phyloP scores from a whole-genome alignment of 768 basidiomycete genomes.

The Tricholoma bakamatsutake region DNA sequence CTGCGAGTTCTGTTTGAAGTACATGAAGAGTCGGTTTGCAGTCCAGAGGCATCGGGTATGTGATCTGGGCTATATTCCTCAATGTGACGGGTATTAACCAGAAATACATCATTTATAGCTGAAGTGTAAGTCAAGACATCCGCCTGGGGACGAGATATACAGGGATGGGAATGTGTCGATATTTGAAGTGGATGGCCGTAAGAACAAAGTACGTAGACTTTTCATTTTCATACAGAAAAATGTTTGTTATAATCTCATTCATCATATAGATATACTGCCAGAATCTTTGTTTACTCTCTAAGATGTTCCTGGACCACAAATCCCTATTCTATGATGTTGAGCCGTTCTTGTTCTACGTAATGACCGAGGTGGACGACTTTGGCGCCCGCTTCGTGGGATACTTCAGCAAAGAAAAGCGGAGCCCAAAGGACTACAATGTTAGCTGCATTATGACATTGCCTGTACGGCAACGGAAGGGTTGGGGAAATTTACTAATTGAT shows the following conservation, averaged over 20 bases:
- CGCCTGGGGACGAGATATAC: conserved; percentile 98
- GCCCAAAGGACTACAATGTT: conserved; percentile 93
- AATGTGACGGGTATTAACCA: background rate
- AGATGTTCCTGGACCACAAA: conserved; percentile 99
- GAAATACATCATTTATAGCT: conserved; percentile 39
- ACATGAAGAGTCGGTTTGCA: conserved; percentile 92
- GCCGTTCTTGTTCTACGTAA: conserved; percentile 98
- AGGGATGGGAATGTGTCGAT: conserved; percentile 83
- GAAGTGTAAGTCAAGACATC: conserved; percentile 93
- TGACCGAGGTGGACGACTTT: conserved; percentile 83
- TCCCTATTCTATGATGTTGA: conserved; percentile 99
- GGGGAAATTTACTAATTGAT: conserved; percentile 96
- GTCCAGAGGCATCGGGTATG: conserved; percentile 80
- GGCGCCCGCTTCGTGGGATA: conserved; percentile 97
- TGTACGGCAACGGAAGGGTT: conserved; percentile 88
- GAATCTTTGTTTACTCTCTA: conserved; percentile 93
- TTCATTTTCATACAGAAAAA: background rate
- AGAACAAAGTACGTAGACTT: conserved; percentile 70
- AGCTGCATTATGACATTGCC: conserved; percentile 99
- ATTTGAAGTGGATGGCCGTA: conserved; percentile 96
- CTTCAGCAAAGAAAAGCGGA: conserved; percentile 98
- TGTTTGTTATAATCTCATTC: conserved; percentile 8
- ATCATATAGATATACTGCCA: conserved; percentile 87
- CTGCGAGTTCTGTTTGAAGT: conserved; percentile 97
- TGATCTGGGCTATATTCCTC: conserved; percentile 7